Evolutionary conservation across 2,329 filamentous ascomycete species (phyloP).

Genomic region (Aspergillus ustus): DNA sequence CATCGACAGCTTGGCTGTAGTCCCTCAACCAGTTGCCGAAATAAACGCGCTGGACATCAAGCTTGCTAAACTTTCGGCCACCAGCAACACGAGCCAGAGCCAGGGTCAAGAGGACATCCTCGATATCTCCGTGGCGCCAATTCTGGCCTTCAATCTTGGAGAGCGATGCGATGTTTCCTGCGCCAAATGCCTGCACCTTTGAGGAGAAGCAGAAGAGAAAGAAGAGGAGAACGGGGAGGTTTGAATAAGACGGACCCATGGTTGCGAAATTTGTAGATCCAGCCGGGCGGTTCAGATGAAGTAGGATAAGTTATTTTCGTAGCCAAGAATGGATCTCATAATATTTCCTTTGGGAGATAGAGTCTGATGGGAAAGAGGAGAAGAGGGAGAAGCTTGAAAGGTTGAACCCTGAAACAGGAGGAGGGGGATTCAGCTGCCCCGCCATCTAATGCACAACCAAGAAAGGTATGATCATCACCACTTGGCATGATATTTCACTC

Average conservation of each 20-base stretch:
- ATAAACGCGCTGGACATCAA: conserved; percentile 87
- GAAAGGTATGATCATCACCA: not conserved
- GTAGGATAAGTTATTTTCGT: not conserved
- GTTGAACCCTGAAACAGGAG: conserved; percentile 4
- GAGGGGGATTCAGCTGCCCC: conserved; percentile 13
- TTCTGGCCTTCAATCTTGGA: conserved; percentile 84
- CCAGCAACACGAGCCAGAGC: conserved; percentile 66
- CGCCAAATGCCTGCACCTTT: conserved; percentile 78
- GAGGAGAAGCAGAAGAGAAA: conserved; percentile 67
- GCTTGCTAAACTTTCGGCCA: conserved; percentile 84
- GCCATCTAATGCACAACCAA: conserved; percentile 8
- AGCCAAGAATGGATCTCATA: not conserved
- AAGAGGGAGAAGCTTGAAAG: not conserved
- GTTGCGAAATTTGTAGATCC: not conserved
- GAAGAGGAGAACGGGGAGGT: conserved; percentile 50
- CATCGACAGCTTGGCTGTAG: conserved; percentile 92
- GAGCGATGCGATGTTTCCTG: conserved; percentile 83
- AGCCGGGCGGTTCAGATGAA: not conserved
- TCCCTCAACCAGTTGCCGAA: conserved; percentile 96
- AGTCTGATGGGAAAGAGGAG: not conserved
- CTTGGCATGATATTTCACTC: too few relatives aligned
- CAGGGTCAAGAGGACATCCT: conserved; percentile 82
- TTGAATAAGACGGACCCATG: conserved; percentile 29
- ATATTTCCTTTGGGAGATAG: not conserved
- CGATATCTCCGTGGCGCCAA: conserved; percentile 90